Conservation (phyloP, 192 early-diverging fungal genomes). For the Piromyces sp. region DNA sequence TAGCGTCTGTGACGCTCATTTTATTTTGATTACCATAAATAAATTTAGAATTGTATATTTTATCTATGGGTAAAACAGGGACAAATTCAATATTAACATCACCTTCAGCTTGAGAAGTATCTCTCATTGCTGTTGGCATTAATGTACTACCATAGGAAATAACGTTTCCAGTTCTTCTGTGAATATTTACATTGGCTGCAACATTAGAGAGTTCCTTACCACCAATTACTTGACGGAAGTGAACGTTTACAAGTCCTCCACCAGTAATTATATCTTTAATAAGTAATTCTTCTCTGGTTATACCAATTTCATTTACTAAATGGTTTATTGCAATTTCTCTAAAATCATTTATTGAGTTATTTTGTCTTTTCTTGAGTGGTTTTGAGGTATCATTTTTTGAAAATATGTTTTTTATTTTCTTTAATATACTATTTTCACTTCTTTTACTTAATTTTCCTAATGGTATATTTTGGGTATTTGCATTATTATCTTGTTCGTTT, state of each 20-base stretch:
- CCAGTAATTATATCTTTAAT: neutral
- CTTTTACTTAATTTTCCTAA: neutral
- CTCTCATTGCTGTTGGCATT: neutral
- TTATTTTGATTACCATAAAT: neutral
- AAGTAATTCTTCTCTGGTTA: neutral
- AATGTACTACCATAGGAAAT: neutral
- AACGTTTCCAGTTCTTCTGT: neutral
- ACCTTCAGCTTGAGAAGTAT: neutral
- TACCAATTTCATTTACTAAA: neutral
- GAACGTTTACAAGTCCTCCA: neutral
- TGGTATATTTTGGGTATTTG: neutral
- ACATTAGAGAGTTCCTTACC: neutral
- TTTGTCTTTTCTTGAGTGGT: neutral
- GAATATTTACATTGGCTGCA: neutral
- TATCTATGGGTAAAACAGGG: neutral
- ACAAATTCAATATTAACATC: neutral
- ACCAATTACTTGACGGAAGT: neutral
- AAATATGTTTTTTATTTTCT: neutral
- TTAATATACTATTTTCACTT: neutral
- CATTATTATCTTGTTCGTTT: neutral
- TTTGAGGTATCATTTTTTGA: neutral
- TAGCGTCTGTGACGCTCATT: neutral
- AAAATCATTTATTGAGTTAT: neutral
- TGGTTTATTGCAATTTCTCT: neutral
- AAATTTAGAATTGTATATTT: neutral